Base-by-base conservation (phyloP, 805 yeast species). In the Metschnikowia lochheadii region DNA sequence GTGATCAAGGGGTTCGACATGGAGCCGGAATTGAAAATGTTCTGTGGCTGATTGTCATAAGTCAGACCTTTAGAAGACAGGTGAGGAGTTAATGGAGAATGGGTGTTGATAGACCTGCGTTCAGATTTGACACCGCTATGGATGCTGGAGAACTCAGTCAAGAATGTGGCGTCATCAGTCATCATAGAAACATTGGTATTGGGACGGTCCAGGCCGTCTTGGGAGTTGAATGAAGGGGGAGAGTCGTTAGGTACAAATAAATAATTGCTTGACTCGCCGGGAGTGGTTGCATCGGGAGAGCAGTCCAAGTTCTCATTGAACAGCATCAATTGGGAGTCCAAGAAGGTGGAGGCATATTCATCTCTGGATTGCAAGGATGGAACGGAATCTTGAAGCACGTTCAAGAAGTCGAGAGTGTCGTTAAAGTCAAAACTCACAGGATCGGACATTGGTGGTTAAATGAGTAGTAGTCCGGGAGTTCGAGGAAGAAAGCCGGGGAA, bases 141-240 rank as follows among this genome's bases (percentile, higher is more conserved):
- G 32, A 44, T 44, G 34, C 23, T 35, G 40, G 46, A 44, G 8
- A 44, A 44, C 17, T 44, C 46, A 21, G 33, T 44, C 40, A 44
- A 44, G 40, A 44, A 44, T 5, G 46, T 35, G 14, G 46, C 46
- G 14, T 44, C 46, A 15, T 44, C 46, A 3, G 46, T 44, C 46
- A 44, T 44, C 36, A 32, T 18, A 7, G 45, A 31, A 11, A 41
- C 23, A 23, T n/a, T 5, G 14, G 18, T 23, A 8, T 13, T 15
- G 37, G 40, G 5, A 34, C 15, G 14, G n/a, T 34, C 34, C 3
- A 8, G 34, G 20, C 40, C 14, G n/a, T 15, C 40, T 10, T 23
- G 37, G 17, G 40, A 15, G 7, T 34, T 17, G 46, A 18, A 32
- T 5, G 32, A 32, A 21, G 21, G 32, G 17, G 46, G 14, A 4